Percentiles rank a stretch among this genome's conserved stretches.
Evolutionary conservation across 768 basidiomycete genomes (phyloP).

Genomic region (Mycena leptocephala): DNA sequence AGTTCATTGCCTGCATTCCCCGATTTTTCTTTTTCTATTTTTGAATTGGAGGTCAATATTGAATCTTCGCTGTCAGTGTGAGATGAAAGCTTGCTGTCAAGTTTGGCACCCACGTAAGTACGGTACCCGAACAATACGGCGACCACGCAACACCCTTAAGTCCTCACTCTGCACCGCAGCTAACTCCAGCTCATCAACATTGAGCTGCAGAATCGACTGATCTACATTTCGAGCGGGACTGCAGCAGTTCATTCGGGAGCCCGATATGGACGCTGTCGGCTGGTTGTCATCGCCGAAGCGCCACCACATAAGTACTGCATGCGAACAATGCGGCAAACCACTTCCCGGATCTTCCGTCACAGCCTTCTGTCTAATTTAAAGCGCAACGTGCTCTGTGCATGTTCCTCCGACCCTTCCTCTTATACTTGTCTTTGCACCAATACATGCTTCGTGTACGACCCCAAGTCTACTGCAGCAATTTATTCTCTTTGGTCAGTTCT

Average conservation of each 20-base stretch:
- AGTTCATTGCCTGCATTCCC: neutral
- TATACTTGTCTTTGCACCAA: no score
- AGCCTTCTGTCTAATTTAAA: neutral
- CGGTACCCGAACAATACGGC: neutral
- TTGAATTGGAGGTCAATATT: neutral
- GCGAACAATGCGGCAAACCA: neutral
- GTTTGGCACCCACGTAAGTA: neutral
- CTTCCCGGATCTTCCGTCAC: neutral
- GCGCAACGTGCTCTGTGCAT: neutral
- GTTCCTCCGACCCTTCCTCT: neutral
- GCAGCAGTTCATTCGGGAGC: neutral
- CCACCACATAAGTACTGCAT: neutral
- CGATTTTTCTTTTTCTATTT: neutral
- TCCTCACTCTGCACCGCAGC: neutral
- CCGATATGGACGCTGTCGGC: neutral
- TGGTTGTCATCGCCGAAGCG: neutral
- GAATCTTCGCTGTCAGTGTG: no score
- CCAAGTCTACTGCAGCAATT: neutral
- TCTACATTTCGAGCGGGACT: neutral
- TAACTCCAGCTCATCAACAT: neutral
- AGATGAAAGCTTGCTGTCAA: neutral
- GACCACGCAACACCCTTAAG: neutral
- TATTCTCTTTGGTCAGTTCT: neutral
- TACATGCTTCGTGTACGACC: neutral
- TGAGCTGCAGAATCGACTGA: neutral